These are phyloP conservation scores for Heliosperma pusillum DNA, from an alignment of 148 eudicot genomes.

Conservation along the genomic window DNA sequence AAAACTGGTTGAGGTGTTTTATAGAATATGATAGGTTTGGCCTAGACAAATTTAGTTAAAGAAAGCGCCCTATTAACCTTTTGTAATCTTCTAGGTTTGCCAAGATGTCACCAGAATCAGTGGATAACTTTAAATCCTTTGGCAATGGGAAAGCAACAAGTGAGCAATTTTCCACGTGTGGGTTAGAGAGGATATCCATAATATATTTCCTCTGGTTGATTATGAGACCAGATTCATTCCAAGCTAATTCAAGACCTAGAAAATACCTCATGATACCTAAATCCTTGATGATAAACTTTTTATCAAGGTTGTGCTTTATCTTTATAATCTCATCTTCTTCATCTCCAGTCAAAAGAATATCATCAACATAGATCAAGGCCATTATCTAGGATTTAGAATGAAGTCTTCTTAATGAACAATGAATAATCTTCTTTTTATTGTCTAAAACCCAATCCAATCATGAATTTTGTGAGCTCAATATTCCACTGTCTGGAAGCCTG, in stretches of 20 bases:
- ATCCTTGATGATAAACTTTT: not conserved
- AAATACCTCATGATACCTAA: not conserved
- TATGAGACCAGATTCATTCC: not conserved
- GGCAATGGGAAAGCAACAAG: too few relatives aligned
- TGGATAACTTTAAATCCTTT: too few relatives aligned
- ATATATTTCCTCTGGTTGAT: not conserved
- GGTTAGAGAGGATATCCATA: too few relatives aligned
- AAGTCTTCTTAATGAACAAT: not conserved
- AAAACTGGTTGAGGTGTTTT: too few relatives aligned
- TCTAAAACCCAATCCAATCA: not conserved
- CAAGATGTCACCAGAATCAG: too few relatives aligned
- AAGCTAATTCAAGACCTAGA: not conserved
- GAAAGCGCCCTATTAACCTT: too few relatives aligned
- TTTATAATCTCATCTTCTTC: not conserved
- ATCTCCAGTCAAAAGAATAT: not conserved
- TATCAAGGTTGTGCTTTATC: not conserved
- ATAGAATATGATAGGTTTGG: too few relatives aligned
- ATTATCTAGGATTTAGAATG: not conserved
- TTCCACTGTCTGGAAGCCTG: slow-evolving; percentile 15
- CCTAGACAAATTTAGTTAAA: too few relatives aligned
- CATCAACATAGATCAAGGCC: slow-evolving; percentile 1
- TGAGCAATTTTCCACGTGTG: too few relatives aligned
- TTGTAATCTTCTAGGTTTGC: too few relatives aligned
- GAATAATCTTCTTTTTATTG: slow-evolving; percentile 4
- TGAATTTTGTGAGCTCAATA: not conserved